phyloP scores from a whole-genome alignment of 208 protist genomes.

The Lotmaria passim region DNA sequence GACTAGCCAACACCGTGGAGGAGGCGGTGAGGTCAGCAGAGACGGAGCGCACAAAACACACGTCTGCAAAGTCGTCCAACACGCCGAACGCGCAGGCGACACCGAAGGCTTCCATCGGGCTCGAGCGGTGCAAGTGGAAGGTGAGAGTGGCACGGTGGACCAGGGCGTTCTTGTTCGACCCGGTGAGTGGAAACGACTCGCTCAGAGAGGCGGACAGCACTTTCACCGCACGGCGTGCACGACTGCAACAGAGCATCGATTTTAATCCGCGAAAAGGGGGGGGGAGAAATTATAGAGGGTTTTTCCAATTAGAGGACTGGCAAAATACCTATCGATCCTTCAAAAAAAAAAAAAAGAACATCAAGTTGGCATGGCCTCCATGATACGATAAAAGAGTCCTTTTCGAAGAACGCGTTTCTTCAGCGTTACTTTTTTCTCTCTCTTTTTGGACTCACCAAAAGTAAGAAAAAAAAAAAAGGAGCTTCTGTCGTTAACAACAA shows the following conservation, averaged over 20 bases:
- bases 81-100: slow-evolving; percentile 6
- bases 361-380: no score
- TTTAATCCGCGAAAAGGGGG: no score
- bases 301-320: no score
- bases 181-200: slow-evolving; percentile 6
- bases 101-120: slow-evolving; percentile 6
- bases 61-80: background rate
- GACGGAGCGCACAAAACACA: slow-evolving; percentile 22
- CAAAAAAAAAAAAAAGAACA: no score
- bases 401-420: no score
- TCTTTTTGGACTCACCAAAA: no score
- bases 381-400: no score
- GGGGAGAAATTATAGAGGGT: no score
- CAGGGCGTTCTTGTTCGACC: background rate
- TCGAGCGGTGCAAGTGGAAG: slow-evolving; percentile 25
- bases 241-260: slow-evolving; percentile 23
- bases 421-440: no score
- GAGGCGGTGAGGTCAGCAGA: background rate
- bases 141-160: slow-evolving; percentile 7
- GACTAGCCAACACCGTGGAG: slow-evolving; percentile 10
- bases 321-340: no score
- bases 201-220: slow-evolving; percentile 19
- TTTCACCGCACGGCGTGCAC: slow-evolving; percentile 6
- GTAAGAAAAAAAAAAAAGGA: no score
- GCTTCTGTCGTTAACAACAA: no score